Evolutionary conservation across 345 rosid genomes (phyloP).

Genomic region (Chamaenerion angustifolium): DNA sequence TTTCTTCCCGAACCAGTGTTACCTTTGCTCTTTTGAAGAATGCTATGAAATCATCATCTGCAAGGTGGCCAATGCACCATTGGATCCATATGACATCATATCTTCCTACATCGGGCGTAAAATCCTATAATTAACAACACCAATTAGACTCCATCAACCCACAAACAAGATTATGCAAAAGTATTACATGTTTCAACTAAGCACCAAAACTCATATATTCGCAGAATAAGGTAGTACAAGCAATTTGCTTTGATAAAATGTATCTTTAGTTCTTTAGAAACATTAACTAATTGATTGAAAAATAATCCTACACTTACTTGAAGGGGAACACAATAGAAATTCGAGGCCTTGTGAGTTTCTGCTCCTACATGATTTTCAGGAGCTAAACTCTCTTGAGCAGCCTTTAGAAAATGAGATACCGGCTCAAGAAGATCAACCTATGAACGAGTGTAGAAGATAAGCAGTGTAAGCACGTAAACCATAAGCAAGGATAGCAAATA

Average conservation of each 20-base stretch:
- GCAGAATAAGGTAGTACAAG: background rate
- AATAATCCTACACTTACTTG: conserved; percentile 30
- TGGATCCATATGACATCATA: conserved; percentile 96
- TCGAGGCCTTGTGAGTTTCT: conserved; percentile 47
- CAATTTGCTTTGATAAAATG: background rate
- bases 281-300: background rate
- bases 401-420: conserved; percentile 69
- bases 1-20: background rate
- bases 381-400: conserved; percentile 62
- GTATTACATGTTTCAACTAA: background rate
- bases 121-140: conserved; percentile 40
- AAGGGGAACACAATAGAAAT: conserved; percentile 74
- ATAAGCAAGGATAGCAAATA: too few relatives aligned
- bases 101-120: conserved; percentile 58
- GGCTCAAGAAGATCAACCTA: conserved; percentile 99
- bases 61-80: conserved; percentile 97
- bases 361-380: conserved; percentile 25
- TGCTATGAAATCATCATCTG: conserved; percentile 78
- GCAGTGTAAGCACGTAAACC: too few relatives aligned
- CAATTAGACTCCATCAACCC: background rate
- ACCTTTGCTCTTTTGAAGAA: conserved; percentile 93
- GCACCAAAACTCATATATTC: background rate
- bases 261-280: background rate
- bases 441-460: conserved; percentile 2
- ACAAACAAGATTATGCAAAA: background rate